Percentiles rank a stretch among this genome's conserved stretches.
Evolutionary conservation across 208 protist genomes (phyloP).

Genomic region (Trypanosoma brucei): DNA sequence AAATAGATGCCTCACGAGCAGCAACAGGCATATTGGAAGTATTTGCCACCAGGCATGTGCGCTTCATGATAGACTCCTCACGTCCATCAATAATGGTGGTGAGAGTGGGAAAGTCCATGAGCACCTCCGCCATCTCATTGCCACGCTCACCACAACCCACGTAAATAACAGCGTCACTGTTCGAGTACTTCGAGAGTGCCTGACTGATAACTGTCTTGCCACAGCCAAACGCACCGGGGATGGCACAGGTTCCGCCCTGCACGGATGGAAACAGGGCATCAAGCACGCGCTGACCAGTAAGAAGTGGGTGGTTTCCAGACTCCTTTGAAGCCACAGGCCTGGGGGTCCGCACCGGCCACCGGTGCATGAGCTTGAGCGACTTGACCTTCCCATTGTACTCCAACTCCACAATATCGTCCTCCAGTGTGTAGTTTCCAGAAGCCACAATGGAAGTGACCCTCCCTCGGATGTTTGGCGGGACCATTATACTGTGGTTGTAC

Average conservation of each 20-base stretch:
- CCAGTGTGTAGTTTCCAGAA: constrained; percentile 92
- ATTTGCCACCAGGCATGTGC: constrained; percentile 99
- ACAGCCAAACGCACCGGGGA: constrained; percentile 99
- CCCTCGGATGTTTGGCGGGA: constrained; percentile 92
- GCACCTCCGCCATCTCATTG: constrained; percentile 99
- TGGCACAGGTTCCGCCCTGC: constrained; percentile 99
- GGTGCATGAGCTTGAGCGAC: constrained; percentile 94
- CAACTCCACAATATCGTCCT: constrained; percentile 90
- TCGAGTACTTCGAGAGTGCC: constrained; percentile 99
- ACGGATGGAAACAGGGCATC: constrained; percentile 99
- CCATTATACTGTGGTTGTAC: constrained; percentile 95
- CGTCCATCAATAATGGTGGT: constrained; percentile 93
- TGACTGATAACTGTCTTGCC: constrained; percentile 99
- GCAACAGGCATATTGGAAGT: constrained; percentile 99
- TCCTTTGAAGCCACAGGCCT: constrained; percentile 96
- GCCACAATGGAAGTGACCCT: constrained; percentile 92
- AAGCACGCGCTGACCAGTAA: constrained; percentile 99
- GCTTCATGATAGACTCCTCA: constrained; percentile 99
- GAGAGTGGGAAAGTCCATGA: constrained; percentile 99
- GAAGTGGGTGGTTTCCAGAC: constrained; percentile 93
- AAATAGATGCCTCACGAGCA: constrained; percentile 99
- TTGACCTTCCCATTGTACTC: constrained; percentile 88
- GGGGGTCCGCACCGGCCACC: constrained; percentile 96
- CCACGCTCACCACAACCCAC: constrained; percentile 99
- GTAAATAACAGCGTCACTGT: constrained; percentile 99